Conservation (phyloP, 768 basidiomycete species). For the Chlorophyllum brunneum region DNA sequence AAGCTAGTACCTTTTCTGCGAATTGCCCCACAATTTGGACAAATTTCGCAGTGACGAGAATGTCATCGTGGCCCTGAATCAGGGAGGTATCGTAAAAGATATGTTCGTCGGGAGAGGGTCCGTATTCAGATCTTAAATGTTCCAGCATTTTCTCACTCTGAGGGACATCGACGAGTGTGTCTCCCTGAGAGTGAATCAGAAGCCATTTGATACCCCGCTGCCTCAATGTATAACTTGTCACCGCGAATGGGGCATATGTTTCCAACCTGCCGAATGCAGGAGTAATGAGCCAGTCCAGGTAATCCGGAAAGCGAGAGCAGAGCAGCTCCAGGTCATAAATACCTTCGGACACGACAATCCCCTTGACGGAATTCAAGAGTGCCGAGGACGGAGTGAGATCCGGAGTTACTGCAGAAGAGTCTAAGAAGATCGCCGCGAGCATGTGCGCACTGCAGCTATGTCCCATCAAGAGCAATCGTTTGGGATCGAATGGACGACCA, state of each 20-base stretch:
- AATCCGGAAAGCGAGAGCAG: slow-evolving; percentile 60
- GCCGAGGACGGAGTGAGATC: slow-evolving; percentile 39
- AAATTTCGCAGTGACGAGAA: slow-evolving; percentile 42
- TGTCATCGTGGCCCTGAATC: slow-evolving; percentile 49
- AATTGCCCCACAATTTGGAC: slow-evolving; percentile 42
- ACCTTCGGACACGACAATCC: slow-evolving; percentile 67
- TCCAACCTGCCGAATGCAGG: slow-evolving; percentile 50
- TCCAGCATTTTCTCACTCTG: slow-evolving; percentile 62
- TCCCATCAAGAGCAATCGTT: slow-evolving; percentile 56
- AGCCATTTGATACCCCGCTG: slow-evolving; percentile 52
- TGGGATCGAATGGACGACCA: slow-evolving; percentile 32
- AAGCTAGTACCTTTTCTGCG: slow-evolving; percentile 19
- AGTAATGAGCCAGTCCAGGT: slow-evolving; percentile 67
- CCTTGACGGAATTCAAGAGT: slow-evolving; percentile 44
- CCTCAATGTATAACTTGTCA: slow-evolving; percentile 36
- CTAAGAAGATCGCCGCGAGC: slow-evolving; percentile 64
- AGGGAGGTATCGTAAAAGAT: slow-evolving; percentile 36
- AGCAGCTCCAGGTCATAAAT: slow-evolving; percentile 73
- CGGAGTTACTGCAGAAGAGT: slow-evolving; percentile 38
- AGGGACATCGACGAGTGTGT: slow-evolving; percentile 57
- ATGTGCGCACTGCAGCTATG: slow-evolving; percentile 87
- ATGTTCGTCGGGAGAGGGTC: slow-evolving; percentile 20
- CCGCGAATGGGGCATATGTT: slow-evolving; percentile 48
- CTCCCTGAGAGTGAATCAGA: slow-evolving; percentile 70
- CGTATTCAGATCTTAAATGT: slow-evolving; percentile 43